phyloP scores from a whole-genome alignment of 345 rosid genomes.

The Euphorbia lathyris region DNA sequence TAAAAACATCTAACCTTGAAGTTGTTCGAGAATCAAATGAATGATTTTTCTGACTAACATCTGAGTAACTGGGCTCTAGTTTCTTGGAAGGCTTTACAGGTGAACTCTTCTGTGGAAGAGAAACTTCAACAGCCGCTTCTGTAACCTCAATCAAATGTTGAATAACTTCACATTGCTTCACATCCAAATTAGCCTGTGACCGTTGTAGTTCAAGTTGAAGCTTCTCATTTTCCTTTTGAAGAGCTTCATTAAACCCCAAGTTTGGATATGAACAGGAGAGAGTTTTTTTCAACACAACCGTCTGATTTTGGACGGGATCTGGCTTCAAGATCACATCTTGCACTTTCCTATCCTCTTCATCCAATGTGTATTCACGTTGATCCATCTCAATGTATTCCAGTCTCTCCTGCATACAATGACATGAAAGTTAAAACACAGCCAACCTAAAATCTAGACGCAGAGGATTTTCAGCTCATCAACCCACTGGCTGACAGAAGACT shows the following conservation, averaged over 20 bases:
- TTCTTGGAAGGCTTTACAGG: conserved; percentile 50
- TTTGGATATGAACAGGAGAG: conserved; percentile 88
- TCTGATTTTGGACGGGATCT: conserved; percentile 61
- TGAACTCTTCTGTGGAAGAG: conserved; percentile 40
- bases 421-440: conserved; percentile 11
- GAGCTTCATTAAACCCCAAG: conserved; percentile 75
- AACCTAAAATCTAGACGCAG: neutral
- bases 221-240: conserved; percentile 69
- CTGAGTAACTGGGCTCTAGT: conserved; percentile 40
- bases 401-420: conserved; percentile 57
- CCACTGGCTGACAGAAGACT: neutral
- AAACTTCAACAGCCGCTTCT: conserved; percentile 52
- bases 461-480: neutral
- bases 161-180: conserved; percentile 80
- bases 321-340: conserved; percentile 75
- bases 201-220: conserved; percentile 77
- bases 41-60: conserved; percentile 43
- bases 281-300: conserved; percentile 70
- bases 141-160: conserved; percentile 84
- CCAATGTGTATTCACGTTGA: conserved; percentile 85
- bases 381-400: conserved; percentile 81
- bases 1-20: conserved; percentile 54
- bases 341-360: conserved; percentile 86
- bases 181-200: conserved; percentile 81
- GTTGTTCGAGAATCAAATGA: conserved; percentile 42